Base-by-base conservation (phyloP, 1,139 yeast species). In the Waltiozyma sp. region DNA sequence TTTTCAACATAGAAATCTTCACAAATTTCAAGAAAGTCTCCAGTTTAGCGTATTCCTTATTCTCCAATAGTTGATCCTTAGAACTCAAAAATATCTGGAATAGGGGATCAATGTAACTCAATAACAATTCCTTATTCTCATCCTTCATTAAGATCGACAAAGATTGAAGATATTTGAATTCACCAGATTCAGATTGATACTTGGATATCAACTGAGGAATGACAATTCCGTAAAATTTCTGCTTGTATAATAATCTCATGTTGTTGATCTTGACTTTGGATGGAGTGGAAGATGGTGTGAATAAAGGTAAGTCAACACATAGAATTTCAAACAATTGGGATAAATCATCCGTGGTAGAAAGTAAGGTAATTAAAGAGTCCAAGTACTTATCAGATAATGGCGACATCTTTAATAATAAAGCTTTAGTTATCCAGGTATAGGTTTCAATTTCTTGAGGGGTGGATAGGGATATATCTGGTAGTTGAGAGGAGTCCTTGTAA, bases 1-100 rank as follows among this genome's bases (percentile, higher is more conserved):
- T 63, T 45, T 80, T 84, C 18, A 66, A 65, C 38, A 81, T 62
- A 0, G 86, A 73, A 21, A 77, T 65, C 39, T 65, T 60, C 36
- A 77, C 62, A 0, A 82, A 76, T 19, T 65, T 65, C 18, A 15
- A n/a, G n/a, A 33, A 33, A 13, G 19, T 33, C n/a, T 33, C 36
- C 18, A 33, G n/a, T 33, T 33, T 33, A 15, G 4, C 19, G 19
- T 11, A 33, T 33, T 33, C 16, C 9, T 84, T 67, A 3, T 87
- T 75, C 1, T 91, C 82, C 24, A 64, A 61, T 42, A 73, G 72
- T 13, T 81, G 77, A 21, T 74, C 72, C 2, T 57, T 45, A 4
- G 94, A 80, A 46, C 80, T 81, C 40, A 87, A 60, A 19, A 87
- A 66, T 48, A 88, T 65, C 6, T 96, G 95, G 47, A 86, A 66